Evolutionary conservation across 83 land plant genomes (phyloP).

Genomic region (Picea mariana): DNA sequence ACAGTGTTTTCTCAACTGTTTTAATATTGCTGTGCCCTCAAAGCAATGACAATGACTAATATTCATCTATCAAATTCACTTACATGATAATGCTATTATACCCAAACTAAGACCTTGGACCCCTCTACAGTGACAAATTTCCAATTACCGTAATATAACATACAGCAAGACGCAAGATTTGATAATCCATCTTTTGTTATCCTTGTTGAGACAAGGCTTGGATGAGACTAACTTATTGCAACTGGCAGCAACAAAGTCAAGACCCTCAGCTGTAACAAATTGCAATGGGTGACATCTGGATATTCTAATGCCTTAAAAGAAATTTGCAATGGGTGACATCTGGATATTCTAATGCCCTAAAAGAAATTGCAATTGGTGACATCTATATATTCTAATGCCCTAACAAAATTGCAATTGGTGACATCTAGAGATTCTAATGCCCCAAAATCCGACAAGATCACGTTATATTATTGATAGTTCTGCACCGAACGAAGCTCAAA

Average conservation of each 20-base stretch:
- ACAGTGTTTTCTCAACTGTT: too few species aligned
- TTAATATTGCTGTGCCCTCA: too few species aligned
- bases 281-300: conserved; percentile 37
- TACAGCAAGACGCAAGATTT: too few species aligned
- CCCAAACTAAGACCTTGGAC: background rate
- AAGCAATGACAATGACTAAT: too few species aligned
- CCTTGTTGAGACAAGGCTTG: too few species aligned
- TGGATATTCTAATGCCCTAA: conserved; percentile 28
- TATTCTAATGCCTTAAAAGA: conserved; percentile 24
- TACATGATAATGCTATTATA: background rate
- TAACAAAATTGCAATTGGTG: conserved; percentile 32
- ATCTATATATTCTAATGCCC: conserved; percentile 27
- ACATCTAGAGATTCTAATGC: conserved; percentile 31
- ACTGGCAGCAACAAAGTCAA: too few species aligned
- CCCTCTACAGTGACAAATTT: too few species aligned
- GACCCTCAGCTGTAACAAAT: background rate
- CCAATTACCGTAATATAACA: too few species aligned
- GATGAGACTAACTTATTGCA: too few species aligned
- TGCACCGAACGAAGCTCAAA: conserved; percentile 35
- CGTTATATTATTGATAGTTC: conserved; percentile 19
- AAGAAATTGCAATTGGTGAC: conserved; percentile 37
- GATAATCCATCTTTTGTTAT: too few species aligned
- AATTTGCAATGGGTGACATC: conserved; percentile 36
- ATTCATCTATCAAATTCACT: too few species aligned
- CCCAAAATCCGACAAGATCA: conserved; percentile 25